These are phyloP conservation scores for Syzygium oleosum DNA, from an alignment of 345 rosid genomes.

Conservation along the genomic window DNA sequence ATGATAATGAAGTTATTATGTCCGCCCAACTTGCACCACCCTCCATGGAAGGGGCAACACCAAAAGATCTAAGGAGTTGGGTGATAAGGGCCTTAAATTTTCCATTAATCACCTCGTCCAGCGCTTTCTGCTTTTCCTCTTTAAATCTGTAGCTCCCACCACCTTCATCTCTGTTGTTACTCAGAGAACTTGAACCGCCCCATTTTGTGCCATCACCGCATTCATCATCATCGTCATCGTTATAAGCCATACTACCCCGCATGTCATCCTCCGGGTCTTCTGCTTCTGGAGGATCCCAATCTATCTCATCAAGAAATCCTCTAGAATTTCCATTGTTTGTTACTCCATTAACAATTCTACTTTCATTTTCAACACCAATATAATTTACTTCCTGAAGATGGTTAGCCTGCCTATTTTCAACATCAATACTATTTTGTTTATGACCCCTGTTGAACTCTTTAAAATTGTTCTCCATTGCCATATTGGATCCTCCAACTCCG, in stretches of 20 bases:
- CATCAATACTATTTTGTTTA: slow-evolving; percentile 24
- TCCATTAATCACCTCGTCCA: slow-evolving; percentile 59
- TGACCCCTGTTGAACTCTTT: slow-evolving; percentile 9
- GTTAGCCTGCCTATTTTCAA: slow-evolving; percentile 25
- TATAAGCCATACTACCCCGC: slow-evolving; percentile 42
- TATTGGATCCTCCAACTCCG: slow-evolving; percentile 22
- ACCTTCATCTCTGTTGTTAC: slow-evolving; percentile 29
- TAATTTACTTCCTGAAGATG: slow-evolving; percentile 19
- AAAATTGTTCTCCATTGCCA: slow-evolving; percentile 13
- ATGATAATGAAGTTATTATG: slow-evolving; percentile 59
- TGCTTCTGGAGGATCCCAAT: slow-evolving; percentile 92
- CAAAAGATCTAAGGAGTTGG: slow-evolving; percentile 54
- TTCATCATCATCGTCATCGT: slow-evolving; percentile 63
- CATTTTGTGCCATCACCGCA: slow-evolving; percentile 58
- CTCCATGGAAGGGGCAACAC: slow-evolving; percentile 22
- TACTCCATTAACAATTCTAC: slow-evolving; percentile 13
- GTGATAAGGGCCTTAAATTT: slow-evolving; percentile 54
- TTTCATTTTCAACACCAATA: slow-evolving; percentile 9
- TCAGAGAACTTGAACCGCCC: slow-evolving; percentile 50
- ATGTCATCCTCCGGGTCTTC: slow-evolving; percentile 54
- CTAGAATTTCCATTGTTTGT: slow-evolving; percentile 12
- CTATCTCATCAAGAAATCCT: slow-evolving; percentile 20
- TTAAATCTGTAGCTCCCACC: slow-evolving; percentile 27
- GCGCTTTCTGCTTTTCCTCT: slow-evolving; percentile 50
- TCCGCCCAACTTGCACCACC: slow-evolving; percentile 61